A percentile compares a stretch with the other conserved stretches of the same genome.
phyloP scores from a whole-genome alignment of 2,329 filamentous ascomycete species.

The Nemania sp. region DNA sequence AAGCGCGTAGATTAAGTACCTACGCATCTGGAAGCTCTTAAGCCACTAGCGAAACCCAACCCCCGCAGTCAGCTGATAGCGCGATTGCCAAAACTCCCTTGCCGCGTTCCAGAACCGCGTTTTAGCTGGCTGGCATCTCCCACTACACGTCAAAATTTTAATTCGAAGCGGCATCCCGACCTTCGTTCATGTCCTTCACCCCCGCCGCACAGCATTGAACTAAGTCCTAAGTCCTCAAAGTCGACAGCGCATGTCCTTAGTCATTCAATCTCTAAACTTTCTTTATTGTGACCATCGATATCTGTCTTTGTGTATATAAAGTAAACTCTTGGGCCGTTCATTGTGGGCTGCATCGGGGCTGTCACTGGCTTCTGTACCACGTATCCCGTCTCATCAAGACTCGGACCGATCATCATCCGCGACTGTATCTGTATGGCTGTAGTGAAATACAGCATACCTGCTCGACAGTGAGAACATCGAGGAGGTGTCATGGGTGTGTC shows the following conservation, averaged over 20 bases:
- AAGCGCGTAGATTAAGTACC: too few species aligned
- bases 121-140: conserved; percentile 17
- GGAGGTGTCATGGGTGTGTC: conserved; percentile 2
- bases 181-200: too few species aligned
- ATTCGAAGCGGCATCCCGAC: too few species aligned
- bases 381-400: too few species aligned
- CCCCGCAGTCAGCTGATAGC: conserved; percentile 37
- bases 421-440: too few species aligned
- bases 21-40: too few species aligned
- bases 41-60: not conserved
- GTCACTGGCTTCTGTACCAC: too few species aligned
- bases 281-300: not conserved
- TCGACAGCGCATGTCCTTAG: not conserved
- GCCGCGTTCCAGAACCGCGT: conserved; percentile 31
- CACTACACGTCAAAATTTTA: conserved; percentile 22
- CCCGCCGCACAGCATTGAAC: not conserved
- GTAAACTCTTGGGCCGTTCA: too few species aligned
- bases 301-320: not conserved
- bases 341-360: too few species aligned
- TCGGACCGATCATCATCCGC: not conserved
- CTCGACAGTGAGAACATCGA: not conserved
- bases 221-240: not conserved
- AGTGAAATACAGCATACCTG: not conserved
- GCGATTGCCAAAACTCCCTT: conserved; percentile 30
- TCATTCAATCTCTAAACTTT: not conserved